phyloP scores from a whole-genome alignment of 495 filamentous ascomycete species.

The Penicillium steckii region DNA sequence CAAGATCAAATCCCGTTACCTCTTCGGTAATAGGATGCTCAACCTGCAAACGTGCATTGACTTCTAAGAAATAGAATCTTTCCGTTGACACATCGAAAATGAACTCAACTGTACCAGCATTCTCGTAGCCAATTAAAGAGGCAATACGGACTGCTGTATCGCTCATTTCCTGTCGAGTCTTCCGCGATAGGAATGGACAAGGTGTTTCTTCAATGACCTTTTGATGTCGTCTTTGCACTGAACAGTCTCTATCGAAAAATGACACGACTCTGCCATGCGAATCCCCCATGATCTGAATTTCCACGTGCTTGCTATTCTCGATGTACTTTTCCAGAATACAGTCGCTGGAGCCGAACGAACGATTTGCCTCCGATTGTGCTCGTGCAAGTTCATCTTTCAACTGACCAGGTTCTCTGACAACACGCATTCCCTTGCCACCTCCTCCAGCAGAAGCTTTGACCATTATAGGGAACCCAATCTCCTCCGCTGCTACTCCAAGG shows the following conservation, averaged over 20 bases:
- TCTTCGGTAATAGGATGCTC: constrained; percentile 92
- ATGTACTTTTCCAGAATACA: constrained; percentile 91
- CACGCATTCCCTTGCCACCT: constrained; percentile 89
- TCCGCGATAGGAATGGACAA: constrained; percentile 67
- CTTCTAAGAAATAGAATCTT: constrained; percentile 93
- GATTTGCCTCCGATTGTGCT: constrained; percentile 74
- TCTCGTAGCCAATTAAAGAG: constrained; percentile 76
- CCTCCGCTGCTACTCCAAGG: constrained; percentile 59
- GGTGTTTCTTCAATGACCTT: constrained; percentile 94
- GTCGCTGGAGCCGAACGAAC: constrained; percentile 78
- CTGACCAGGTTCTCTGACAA: constrained; percentile 60
- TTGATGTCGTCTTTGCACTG: constrained; percentile 79
- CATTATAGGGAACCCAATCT: constrained; percentile 81
- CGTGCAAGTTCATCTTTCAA: constrained; percentile 69
- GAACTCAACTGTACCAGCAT: constrained; percentile 91
- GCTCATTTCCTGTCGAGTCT: constrained; percentile 71
- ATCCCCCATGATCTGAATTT: constrained; percentile 89
- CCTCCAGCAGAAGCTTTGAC: constrained; percentile 92
- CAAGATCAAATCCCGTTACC: constrained; percentile 83
- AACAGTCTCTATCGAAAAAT: constrained; percentile 77
- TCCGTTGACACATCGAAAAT: constrained; percentile 83
- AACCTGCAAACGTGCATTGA: constrained; percentile 90
- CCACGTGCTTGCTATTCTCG: constrained; percentile 78
- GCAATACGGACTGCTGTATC: constrained; percentile 76
- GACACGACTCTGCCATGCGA: constrained; percentile 69